Conservation (phyloP, 257 asterid species). For the Nicotiana tabacum region DNA sequence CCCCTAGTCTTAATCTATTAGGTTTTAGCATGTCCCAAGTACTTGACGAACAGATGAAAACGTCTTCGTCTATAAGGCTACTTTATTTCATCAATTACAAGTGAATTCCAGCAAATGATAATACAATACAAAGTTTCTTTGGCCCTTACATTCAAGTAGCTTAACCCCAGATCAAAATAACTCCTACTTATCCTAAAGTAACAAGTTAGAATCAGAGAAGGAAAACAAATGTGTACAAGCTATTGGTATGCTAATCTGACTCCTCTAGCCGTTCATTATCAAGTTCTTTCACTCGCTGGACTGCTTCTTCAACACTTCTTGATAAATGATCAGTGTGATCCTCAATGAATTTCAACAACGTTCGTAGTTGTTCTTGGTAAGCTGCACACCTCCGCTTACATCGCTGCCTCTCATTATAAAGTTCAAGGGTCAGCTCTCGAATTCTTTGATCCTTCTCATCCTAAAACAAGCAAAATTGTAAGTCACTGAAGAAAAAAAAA, state of each 20-base stretch:
- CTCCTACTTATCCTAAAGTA: background rate
- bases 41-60: background rate
- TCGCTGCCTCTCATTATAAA: conserved; percentile 23
- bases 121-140: background rate
- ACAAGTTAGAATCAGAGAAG: background rate
- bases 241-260: background rate
- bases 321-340: conserved; percentile 22
- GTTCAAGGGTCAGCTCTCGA: conserved; percentile 22
- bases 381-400: conserved; percentile 18
- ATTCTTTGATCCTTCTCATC: conserved; percentile 25
- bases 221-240: background rate
- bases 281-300: conserved; percentile 19
- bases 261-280: conserved; percentile 7
- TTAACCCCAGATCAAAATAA: too few relatives aligned
- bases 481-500: too few relatives aligned
- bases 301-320: conserved; percentile 17
- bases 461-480: conserved; percentile 10
- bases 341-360: conserved; percentile 18
- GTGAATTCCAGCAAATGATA: too few relatives aligned
- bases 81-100: too few relatives aligned
- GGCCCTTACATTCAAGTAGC: background rate
- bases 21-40: background rate
- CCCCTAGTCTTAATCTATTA: background rate
- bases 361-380: conserved; percentile 22
- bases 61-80: background rate